Base-by-base conservation (phyloP, 805 yeast genomes). In the Candida krabiensis region DNA sequence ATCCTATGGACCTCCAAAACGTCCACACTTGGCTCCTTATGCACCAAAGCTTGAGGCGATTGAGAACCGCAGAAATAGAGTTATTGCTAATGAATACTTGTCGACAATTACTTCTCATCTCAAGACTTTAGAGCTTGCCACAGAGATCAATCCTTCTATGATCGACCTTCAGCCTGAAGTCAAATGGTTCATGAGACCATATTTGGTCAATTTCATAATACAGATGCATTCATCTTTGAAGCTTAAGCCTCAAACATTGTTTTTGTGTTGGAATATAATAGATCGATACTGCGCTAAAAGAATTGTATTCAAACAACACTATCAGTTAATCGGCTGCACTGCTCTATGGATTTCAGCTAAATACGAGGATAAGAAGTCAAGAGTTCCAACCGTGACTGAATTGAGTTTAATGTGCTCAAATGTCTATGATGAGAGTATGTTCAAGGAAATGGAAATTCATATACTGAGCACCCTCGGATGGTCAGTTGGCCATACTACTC, bases 331-430 rank as follows among this genome's bases (percentile, higher is more conserved):
- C 9, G 88, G 95, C 22, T 85, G 95, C 44, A 87, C 96, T 4
- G 87, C 96, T 44, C 67, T 91, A 24, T 91, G 98, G 97, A 75
- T 91, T 22, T 87, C 96, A 2, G 82, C 96, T 18, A 91, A 91
- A 53, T 77, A 76, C 54, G 83, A 77, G 53, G 83, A 77, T 51
- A 77, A 77, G 52, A 77, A 77, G 56, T 66, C 70, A 33, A 62
- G 82, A 38, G 79, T 77, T 4, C 83, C 83, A 17, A 74, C 79
- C 3, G 61, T 77, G 34, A 64, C 69, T 33, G 83, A 77, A 49
- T 60, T 77, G 45, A 62, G 74, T 9, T 58, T 70, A 39, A 75
- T 77, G 80, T 77, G 81, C 47, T 67, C 81, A 31, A 72, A 70
- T 50, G 80, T 79, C 13, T 77, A 76, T 50, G 82, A 77, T 27